Base-by-base conservation (phyloP, 306 rosid species). In the Chamaecrista fasciculata region DNA sequence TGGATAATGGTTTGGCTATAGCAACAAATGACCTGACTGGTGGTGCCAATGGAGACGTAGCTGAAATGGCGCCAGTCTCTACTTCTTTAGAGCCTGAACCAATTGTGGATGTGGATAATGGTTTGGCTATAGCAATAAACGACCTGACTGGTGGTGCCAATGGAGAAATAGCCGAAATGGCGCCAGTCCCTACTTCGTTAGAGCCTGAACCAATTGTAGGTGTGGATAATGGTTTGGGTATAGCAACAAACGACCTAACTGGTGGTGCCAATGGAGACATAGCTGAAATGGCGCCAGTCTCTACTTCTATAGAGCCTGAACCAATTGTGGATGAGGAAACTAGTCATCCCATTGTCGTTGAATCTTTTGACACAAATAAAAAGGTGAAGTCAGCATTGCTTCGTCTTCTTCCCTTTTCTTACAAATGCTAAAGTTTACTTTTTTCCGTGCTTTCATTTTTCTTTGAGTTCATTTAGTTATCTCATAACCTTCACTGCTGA, bases 331-430 rank as follows among this genome's bases (percentile, higher is more conserved):
- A 71, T 50, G 78, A 77, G 67, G 82, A 78, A 72, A 59, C 46
- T 37, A 47, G 71, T 61, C 73, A 61, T 20, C 53, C 23, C 11
- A 5, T 21, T 12, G 62, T 26, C 23, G 72, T 43, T 65, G 77
- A 74, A 34, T 53, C 75, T 53, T 65, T 64, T 72, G 82, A 75
- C 64, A 76, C 64, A 57, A 74, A 69, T 77, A 43, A 74, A 59
- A 69, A 20, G 47, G 74, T 12, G 78, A 66, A 56, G 19, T 55
- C 75, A 10, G 63, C 28, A 24, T 40, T 42, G 80, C 85, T 81
- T 71, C 37, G 83, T 79, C 50, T 55, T 50, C 15, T 62, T 71
- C 48, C 33, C 64, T 40, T 60, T 56, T 43, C 52, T 59, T 68
- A 14, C 11, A 33, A 33, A 52, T 71, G 11, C 23, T 48, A 49